Base-by-base conservation (phyloP, 2,329 filamentous ascomycete genomes). In the Periconia macrospinosa region DNA sequence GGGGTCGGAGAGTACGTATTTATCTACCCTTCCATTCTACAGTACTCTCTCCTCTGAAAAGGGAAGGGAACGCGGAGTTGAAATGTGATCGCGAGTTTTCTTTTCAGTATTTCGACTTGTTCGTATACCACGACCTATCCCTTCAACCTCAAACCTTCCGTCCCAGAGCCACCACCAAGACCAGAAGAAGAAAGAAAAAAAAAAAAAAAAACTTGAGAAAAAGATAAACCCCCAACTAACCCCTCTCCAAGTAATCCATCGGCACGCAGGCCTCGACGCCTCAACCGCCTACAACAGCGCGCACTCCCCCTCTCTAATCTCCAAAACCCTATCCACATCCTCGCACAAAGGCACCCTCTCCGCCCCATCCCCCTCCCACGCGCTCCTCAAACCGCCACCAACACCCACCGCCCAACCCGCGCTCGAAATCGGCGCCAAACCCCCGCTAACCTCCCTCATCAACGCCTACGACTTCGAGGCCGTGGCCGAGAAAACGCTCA, bases 251-350 rank as follows among this genome's bases (percentile, higher is more conserved):
- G 61, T 57, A 20, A 63, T 65, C 23, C 48, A 57, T 30, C 61
- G 52, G 46, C 53, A 65, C 59, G 46, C 65, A n/a, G 63, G 63
- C 3, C 52, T 49, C 30, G 62, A 66, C 50, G 61, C 61, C 6
- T 58, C 60, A 1, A 40, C 70, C 70, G 80, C 54, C 74, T 85
- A 83, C 81, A 20, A 70, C 70, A 19, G 75, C 74, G 15, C 86
- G 82, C 69, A 76, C 75, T 68, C 76, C 0, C 75, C 77, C 0
- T 70, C 69, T 6, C 69, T 82, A 19, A 49, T 66, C 41, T 35
- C 43, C 3, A 55, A 61, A 23, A 59, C 71, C 6, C 66, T 82
- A 41, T 62, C 72, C 2, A 48, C 68, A 3, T 65, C 61, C 7
- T 70, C 73, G 49, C 51, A 62, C 33, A 71, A 64, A 49, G 65